These are phyloP conservation scores for Elongisporangium anandrum DNA, from an alignment of 352 stramenopile species.

Conservation along the genomic window DNA sequence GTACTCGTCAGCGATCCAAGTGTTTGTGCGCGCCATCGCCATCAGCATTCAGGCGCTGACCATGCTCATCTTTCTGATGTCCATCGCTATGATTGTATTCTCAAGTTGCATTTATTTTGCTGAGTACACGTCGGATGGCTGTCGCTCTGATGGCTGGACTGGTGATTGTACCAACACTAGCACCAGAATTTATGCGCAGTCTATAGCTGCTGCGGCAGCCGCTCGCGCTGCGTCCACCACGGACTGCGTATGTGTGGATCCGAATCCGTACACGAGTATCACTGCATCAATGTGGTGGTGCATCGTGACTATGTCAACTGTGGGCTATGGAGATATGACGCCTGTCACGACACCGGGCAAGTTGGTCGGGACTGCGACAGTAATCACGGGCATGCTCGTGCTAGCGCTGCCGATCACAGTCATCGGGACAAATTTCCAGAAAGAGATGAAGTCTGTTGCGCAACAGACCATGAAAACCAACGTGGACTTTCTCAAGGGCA, in stretches of 20 bases:
- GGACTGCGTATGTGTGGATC: constrained; percentile 55
- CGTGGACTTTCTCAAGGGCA: constrained; percentile 70
- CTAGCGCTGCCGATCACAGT: constrained; percentile 88
- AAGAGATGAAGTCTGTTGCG: constrained; percentile 78
- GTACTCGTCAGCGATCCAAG: constrained; percentile 82
- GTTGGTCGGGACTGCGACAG: constrained; percentile 60
- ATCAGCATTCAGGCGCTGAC: constrained; percentile 77
- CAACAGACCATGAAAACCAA: constrained; percentile 78
- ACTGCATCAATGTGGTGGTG: constrained; percentile 85
- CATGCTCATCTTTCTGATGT: constrained; percentile 87
- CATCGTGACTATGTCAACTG: constrained; percentile 90
- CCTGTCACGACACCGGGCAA: constrained; percentile 72
- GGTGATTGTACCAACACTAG: constrained; percentile 24
- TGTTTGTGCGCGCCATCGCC: constrained; percentile 71
- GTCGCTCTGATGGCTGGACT: constrained; percentile 51
- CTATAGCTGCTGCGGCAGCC: constrained; percentile 22
- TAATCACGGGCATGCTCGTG: constrained; percentile 84
- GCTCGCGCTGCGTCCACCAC: constrained; percentile 8
- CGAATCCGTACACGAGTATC: constrained; percentile 83
- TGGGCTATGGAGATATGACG: constrained; percentile 86
- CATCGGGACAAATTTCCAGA: constrained; percentile 86
- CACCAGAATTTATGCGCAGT: constrained; percentile 8
- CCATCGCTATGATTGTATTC: constrained; percentile 82
- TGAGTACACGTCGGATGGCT: constrained; percentile 64
- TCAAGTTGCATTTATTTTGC: constrained; percentile 83